Percentiles rank a stretch among this genome's conserved stretches.
These are phyloP conservation scores for Serendipita indica DNA, from an alignment of 768 basidiomycete species.

Conservation along the genomic window DNA sequence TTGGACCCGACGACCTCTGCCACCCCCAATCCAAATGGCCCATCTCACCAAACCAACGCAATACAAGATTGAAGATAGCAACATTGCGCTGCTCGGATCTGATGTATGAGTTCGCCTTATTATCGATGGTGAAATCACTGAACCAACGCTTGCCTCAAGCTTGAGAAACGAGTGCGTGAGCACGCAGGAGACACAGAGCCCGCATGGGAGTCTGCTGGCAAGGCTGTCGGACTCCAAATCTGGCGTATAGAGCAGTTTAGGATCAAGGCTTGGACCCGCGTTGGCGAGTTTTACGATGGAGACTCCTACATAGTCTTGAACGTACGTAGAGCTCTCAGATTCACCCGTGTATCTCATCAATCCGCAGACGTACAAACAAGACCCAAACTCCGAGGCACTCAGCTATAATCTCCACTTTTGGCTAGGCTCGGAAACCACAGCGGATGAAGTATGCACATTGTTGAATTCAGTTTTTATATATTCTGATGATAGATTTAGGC, in stretches of 20 bases:
- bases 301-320: constrained; percentile 53
- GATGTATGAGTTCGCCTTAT: constrained; percentile 29
- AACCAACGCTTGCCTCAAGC: constrained; percentile 21
- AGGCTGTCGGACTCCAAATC: constrained; percentile 31
- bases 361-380: constrained; percentile 43
- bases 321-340: no score
- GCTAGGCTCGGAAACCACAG: constrained; percentile 42
- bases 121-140: background rate
- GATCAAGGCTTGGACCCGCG: constrained; percentile 37
- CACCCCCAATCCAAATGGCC: no score
- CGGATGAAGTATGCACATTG: constrained; percentile 33
- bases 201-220: constrained; percentile 38
- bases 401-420: constrained; percentile 52
- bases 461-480: background rate
- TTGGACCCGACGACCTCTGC: no score
- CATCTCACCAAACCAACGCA: constrained; percentile 33
- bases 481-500: constrained; percentile 16
- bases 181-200: constrained; percentile 35
- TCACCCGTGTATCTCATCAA: background rate
- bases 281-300: constrained; percentile 46
- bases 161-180: constrained; percentile 42
- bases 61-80: constrained; percentile 48
- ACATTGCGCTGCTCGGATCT: constrained; percentile 47
- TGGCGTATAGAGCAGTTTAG: constrained; percentile 47
- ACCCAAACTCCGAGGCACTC: constrained; percentile 31